phyloP scores from a whole-genome alignment of 352 stramenopile genomes.

The Phytophthora sojae region DNA sequence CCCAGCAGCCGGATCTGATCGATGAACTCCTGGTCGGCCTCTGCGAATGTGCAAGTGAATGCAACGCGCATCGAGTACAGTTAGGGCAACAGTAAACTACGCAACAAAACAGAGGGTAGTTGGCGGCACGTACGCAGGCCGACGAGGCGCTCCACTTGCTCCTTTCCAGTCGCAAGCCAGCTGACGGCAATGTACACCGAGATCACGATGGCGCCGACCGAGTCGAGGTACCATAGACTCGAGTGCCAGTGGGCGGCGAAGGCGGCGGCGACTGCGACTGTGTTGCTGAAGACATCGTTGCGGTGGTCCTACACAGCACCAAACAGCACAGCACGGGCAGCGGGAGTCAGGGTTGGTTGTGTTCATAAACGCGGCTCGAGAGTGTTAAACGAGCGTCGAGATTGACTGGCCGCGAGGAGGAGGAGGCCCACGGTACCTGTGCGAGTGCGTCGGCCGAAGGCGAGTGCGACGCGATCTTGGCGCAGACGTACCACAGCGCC shows the following conservation, averaged over 20 bases:
- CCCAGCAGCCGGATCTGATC: slow-evolving; percentile 92
- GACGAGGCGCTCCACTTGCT: slow-evolving; percentile 94
- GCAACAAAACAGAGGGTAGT: no score
- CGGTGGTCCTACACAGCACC: slow-evolving; percentile 90
- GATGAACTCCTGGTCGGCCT: slow-evolving; percentile 94
- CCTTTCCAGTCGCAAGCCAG: slow-evolving; percentile 95
- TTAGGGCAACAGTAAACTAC: slow-evolving; percentile 1
- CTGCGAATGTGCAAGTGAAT: slow-evolving; percentile 20
- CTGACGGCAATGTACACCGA: slow-evolving; percentile 97
- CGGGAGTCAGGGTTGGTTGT: slow-evolving; percentile 5
- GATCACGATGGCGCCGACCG: slow-evolving; percentile 95
- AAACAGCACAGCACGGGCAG: slow-evolving; percentile 5
- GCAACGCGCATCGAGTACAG: background rate
- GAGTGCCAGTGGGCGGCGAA: slow-evolving; percentile 65
- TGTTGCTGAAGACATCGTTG: slow-evolving; percentile 97
- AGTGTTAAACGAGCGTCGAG: slow-evolving; percentile 12
- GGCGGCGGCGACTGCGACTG: slow-evolving; percentile 89
- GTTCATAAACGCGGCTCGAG: background rate
- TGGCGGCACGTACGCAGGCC: slow-evolving; percentile 71
- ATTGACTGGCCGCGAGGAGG: background rate
- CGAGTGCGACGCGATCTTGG: slow-evolving; percentile 69
- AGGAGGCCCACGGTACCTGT: slow-evolving; percentile 46
- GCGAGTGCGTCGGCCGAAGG: slow-evolving; percentile 77
- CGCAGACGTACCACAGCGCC: slow-evolving; percentile 81
- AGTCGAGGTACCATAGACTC: slow-evolving; percentile 95